These are phyloP conservation scores for Gautieria morchelliformis DNA, from an alignment of 768 basidiomycete genomes.

Conservation along the genomic window DNA sequence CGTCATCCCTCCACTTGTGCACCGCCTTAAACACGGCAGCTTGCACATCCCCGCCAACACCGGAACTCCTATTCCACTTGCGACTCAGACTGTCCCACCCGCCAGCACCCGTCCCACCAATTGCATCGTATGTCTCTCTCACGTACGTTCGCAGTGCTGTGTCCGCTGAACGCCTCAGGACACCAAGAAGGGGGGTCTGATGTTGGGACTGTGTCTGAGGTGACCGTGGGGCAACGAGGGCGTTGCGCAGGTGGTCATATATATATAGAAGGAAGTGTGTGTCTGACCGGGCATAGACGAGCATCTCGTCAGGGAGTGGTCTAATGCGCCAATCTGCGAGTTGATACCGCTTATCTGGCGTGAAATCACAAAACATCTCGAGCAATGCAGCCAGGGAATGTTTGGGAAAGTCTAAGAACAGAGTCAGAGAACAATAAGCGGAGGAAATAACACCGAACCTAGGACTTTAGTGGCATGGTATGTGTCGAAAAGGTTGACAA, in stretches of 20 bases:
- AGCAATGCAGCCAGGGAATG: slow-evolving; percentile 80
- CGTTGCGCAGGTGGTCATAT: slow-evolving; percentile 84
- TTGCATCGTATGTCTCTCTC: slow-evolving; percentile 59
- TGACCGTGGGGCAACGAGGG: slow-evolving; percentile 86
- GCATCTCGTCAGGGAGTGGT: slow-evolving; percentile 83
- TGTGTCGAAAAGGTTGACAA: slow-evolving; percentile 96
- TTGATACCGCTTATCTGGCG: slow-evolving; percentile 92
- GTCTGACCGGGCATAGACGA: slow-evolving; percentile 88
- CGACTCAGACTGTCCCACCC: slow-evolving; percentile 74
- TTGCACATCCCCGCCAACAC: slow-evolving; percentile 35
- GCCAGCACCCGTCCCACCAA: slow-evolving; percentile 49
- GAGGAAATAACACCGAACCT: slow-evolving; percentile 29
- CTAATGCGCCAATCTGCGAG: slow-evolving; percentile 96
- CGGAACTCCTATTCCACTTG: slow-evolving; percentile 69
- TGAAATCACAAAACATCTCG: slow-evolving; percentile 82
- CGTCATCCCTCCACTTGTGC: slow-evolving; percentile 74
- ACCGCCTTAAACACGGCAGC: slow-evolving; percentile 61
- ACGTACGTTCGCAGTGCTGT: slow-evolving; percentile 68
- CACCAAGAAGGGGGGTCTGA: slow-evolving; percentile 45
- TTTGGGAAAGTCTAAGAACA: slow-evolving; percentile 75
- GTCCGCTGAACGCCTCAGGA: slow-evolving; percentile 62
- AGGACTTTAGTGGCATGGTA: slow-evolving; percentile 87
- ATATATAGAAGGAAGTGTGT: slow-evolving; percentile 92
- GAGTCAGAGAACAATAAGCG: neutral
- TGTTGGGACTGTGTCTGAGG: slow-evolving; percentile 76